These are phyloP conservation scores for Plectranthus barbatus DNA, from an alignment of 257 asterid species.

Conservation along the genomic window DNA sequence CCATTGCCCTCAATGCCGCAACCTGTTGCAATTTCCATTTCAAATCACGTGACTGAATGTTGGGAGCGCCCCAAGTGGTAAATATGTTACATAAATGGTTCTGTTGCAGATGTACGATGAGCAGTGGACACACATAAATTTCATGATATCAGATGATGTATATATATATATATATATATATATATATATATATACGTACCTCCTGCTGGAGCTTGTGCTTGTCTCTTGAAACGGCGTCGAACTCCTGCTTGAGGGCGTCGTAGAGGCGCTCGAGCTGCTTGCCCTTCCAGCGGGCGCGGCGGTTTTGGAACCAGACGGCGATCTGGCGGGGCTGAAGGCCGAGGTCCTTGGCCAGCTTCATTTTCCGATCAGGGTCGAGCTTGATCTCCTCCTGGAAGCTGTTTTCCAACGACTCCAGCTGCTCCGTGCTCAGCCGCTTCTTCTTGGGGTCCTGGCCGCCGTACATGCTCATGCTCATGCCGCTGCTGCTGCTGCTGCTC, in stretches of 20 bases:
- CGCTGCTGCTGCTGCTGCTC: no score
- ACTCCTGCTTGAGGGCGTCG: constrained; percentile 73
- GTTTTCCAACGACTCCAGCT: constrained; percentile 76
- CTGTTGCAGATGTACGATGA: no score
- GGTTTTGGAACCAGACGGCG: constrained; percentile 96
- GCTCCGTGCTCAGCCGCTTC: constrained; percentile 74
- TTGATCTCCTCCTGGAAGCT: constrained; percentile 91
- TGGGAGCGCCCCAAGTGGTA: constrained; percentile 10
- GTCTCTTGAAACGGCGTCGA: constrained; percentile 57
- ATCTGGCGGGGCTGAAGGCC: constrained; percentile 90
- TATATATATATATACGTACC: constrained; percentile 20
- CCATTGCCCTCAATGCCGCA: constrained; percentile 59
- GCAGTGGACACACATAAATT: no score
- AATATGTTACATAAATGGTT: constrained; percentile 26
- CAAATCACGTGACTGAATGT: not conserved
- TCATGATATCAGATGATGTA: not conserved
- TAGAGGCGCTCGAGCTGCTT: constrained; percentile 84
- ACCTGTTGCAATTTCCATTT: constrained; percentile 30
- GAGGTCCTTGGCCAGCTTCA: constrained; percentile 82
- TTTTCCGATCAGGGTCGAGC: constrained; percentile 85
- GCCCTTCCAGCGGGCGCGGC: constrained; percentile 90
- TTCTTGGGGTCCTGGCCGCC: constrained; percentile 44
- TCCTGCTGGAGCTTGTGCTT: constrained; percentile 85
- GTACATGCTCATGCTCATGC: not conserved
- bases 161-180: no score